Conservation (phyloP, 306 rosid genomes). For the Lathyrus aphaca region DNA sequence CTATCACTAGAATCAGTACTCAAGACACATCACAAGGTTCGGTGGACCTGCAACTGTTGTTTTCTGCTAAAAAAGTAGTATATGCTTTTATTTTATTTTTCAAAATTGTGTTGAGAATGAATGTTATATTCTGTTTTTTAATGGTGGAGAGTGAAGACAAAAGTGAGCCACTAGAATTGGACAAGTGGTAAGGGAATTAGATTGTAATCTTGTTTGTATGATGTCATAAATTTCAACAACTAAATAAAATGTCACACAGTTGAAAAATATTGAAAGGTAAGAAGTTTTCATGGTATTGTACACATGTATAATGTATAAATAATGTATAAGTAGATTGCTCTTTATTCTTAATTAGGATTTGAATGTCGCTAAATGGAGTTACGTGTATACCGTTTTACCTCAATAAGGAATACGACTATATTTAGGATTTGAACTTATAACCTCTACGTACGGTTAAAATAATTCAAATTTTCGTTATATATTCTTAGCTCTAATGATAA, state of each 20-base stretch:
- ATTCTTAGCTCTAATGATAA: not conserved
- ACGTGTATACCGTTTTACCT: not conserved
- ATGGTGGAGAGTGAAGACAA: not conserved
- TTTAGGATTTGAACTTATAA: not conserved
- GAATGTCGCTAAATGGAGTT: not conserved
- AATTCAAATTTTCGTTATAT: not conserved
- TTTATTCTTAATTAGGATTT: not conserved
- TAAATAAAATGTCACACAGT: conserved; percentile 9
- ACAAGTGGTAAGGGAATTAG: conserved; percentile 2
- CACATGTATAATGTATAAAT: not conserved
- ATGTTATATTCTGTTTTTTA: not conserved
- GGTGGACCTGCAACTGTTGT: conserved; percentile 19
- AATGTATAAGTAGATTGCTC: not conserved
- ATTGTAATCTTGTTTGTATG: not conserved
- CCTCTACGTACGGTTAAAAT: not conserved
- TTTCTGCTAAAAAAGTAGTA: not conserved
- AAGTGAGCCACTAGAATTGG: conserved; percentile 2
- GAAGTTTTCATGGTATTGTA: not conserved
- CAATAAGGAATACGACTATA: not conserved
- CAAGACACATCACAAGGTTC: conserved; percentile 19
- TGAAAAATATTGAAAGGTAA: not conserved
- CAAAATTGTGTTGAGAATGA: not conserved
- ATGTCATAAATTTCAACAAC: not conserved
- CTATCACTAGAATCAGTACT: conserved; percentile 35
- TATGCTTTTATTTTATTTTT: not conserved